Conservation (phyloP, 345 rosid genomes). For the Triadica sebifera region DNA sequence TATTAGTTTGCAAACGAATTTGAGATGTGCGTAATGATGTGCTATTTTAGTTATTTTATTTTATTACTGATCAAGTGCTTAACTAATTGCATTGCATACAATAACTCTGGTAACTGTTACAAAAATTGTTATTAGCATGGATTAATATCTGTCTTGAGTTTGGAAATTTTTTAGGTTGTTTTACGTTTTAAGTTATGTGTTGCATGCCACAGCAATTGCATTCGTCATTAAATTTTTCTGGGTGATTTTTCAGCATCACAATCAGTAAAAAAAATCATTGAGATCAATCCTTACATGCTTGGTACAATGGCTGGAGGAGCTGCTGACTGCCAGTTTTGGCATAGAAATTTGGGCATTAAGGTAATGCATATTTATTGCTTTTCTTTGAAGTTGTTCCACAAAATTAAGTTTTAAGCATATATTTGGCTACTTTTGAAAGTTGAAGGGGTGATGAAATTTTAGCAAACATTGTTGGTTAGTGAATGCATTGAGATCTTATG, state of each 20-base stretch:
- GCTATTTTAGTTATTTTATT: neutral
- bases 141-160: neutral
- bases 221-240: neutral
- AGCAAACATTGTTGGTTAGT: neutral
- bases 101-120: neutral
- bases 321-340: constrained; percentile 98
- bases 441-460: neutral
- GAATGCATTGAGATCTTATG: neutral
- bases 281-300: constrained; percentile 90
- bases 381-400: neutral
- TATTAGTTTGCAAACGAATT: neutral
- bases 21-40: neutral
- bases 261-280: constrained; percentile 90
- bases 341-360: constrained; percentile 90
- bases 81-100: neutral
- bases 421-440: neutral
- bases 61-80: neutral
- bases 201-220: neutral
- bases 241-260: constrained; percentile 58
- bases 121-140: neutral
- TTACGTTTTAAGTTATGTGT: neutral
- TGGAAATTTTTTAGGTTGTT: neutral
- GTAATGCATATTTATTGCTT: constrained; percentile 22
- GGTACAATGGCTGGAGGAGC: constrained; percentile 99
- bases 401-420: neutral